Evolutionary conservation across 768 basidiomycete species (phyloP).

Genomic region (Glaciozyma antarctica): DNA sequence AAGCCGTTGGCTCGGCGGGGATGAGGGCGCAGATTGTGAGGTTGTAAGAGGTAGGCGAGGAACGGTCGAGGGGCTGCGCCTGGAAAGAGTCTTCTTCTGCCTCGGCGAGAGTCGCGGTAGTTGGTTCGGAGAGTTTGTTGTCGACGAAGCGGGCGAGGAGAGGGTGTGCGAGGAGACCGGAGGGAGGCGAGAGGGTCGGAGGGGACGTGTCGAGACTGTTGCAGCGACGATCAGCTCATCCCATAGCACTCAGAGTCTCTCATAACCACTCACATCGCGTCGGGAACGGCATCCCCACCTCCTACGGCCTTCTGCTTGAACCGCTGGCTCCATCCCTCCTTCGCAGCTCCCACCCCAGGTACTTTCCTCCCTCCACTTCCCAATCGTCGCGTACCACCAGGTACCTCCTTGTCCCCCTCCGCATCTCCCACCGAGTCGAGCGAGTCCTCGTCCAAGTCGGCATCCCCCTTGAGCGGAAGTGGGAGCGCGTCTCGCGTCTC

Average conservation of each 20-base stretch:
- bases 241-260: neutral
- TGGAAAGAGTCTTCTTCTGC: constrained; percentile 1
- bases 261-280: neutral
- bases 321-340: constrained; percentile 25
- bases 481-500: too few species aligned
- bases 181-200: neutral
- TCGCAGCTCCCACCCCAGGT: neutral
- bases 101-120: neutral
- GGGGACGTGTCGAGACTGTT: neutral
- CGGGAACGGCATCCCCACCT: neutral
- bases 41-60: neutral
- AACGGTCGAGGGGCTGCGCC: neutral
- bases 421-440: constrained; percentile 9
- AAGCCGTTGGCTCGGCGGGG: constrained; percentile 26
- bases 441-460: constrained; percentile 9
- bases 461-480: neutral
- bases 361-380: neutral
- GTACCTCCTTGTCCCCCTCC: neutral
- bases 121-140: constrained; percentile 1
- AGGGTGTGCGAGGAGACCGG: constrained; percentile 5
- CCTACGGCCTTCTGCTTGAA: constrained; percentile 14
- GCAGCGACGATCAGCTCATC: neutral
- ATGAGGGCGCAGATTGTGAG: constrained; percentile 23
- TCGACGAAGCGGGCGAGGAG: constrained; percentile 21
- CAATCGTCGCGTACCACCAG: constrained; percentile 6